Evolutionary conservation across 2,329 filamentous ascomycete genomes (phyloP), one percentile per base, ranked within the genome.

Genomic region (Aphanoascus verrucosus): DNA sequence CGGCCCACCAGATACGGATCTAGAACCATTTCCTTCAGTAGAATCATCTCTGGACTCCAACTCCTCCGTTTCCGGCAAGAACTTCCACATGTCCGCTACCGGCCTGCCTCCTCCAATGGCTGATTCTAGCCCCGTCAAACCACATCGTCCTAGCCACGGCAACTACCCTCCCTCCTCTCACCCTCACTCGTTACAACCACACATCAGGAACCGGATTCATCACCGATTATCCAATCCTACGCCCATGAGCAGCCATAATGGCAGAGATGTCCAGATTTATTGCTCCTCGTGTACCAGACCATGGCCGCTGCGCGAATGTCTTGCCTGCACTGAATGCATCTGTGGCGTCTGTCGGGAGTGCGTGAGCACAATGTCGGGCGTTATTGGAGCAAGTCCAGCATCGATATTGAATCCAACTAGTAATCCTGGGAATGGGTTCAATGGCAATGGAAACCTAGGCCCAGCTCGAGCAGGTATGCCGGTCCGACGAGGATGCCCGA

Each of bases 321-420:
- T 89, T 65, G 91, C 91, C 19, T 97, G 91, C 68, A 95, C 90
- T 1, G 90, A 96, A 69, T 97, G 93, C 68, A 94, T 97, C 58
- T 94, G 88, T 66, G 91, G 90, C 14, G 79, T 97, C 48, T 97
- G 93, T 69, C 82, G 84, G 58, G 82, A 88, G 55, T 97, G 91
- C 63, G 88, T 96, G 55, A 64, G 65, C 52, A 65, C 70, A 65
- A 72, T 73, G 59, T 65, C 70, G 0, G 61, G 66, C 14, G 61
- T 58, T 32, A 60, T 60, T 55, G 61, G 62, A 56, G 60, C 62
- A 55, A 60, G 61, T 55, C 55, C 56, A 53, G 59, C 62, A 20
- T 65, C 67, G 1, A 69, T 70, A 52, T 58, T 67, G 15, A 71
- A 66, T 48, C 63, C 65, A 44, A 65, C 63, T 0, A 66, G 63